Evolutionary conservation across 129 eudicot species (phyloP).

Genomic region (Glebionis coronaria): DNA sequence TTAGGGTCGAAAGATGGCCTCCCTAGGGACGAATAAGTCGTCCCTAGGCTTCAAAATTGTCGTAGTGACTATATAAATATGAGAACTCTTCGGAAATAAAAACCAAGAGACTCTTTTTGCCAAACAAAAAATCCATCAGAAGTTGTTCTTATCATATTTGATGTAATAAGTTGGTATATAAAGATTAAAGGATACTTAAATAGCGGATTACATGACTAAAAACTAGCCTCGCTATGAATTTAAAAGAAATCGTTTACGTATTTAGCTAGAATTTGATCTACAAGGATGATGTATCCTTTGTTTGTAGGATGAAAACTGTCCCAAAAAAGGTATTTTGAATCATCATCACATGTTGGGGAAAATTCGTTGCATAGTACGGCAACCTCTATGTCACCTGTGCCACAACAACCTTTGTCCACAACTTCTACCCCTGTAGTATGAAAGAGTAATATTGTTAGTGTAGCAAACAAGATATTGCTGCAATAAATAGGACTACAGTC

Average conservation of each 20-base stretch:
- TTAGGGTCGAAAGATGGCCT: no score
- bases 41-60: no score
- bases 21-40: no score
- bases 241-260: constrained; percentile 14
- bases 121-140: no score
- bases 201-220: no score
- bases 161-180: no score
- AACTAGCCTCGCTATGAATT: background rate
- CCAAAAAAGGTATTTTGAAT: constrained; percentile 48
- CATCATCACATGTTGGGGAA: constrained; percentile 34
- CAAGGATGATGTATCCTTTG: constrained; percentile 41
- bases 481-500: background rate
- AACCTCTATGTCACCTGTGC: constrained; percentile 53
- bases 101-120: no score
- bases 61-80: no score
- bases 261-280: constrained; percentile 11
- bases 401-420: constrained; percentile 54
- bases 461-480: background rate
- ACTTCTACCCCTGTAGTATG: constrained; percentile 20
- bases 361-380: constrained; percentile 34
- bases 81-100: no score
- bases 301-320: constrained; percentile 62
- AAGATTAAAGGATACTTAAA: no score
- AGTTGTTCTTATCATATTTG: no score
- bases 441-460: constrained; percentile 16